These are phyloP conservation scores for Ogataea neopini DNA, from an alignment of 805 yeast species.

Conservation along the genomic window DNA sequence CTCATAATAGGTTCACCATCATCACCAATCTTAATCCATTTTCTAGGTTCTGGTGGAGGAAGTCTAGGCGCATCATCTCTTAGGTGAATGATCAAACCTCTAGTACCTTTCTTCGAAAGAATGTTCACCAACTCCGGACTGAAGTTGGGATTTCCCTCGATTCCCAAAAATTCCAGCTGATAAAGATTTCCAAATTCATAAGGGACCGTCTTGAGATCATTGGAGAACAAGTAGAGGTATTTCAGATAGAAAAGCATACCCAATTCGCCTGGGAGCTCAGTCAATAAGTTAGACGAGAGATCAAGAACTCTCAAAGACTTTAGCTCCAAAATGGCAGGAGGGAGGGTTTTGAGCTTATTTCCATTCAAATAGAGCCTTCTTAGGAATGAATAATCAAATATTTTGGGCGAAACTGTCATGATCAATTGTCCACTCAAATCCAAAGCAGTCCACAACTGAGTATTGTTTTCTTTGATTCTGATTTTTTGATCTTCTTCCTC, in stretches of 20 bases:
- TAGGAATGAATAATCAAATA: slow-evolving; percentile 80
- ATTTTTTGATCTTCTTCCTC: slow-evolving; percentile 68
- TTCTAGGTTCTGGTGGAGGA: slow-evolving; percentile 68
- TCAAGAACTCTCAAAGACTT: slow-evolving; percentile 80
- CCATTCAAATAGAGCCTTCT: slow-evolving; percentile 87
- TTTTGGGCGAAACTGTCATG: slow-evolving; percentile 62
- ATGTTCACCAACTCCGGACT: slow-evolving; percentile 63
- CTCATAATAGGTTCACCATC: slow-evolving; percentile 61
- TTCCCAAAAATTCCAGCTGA: slow-evolving; percentile 83
- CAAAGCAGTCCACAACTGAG: slow-evolving; percentile 91
- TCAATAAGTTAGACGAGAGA: slow-evolving; percentile 73
- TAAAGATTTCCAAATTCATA: slow-evolving; percentile 81
- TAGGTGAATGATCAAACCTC: slow-evolving; percentile 74
- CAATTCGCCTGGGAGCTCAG: slow-evolving; percentile 76
- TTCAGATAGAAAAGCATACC: slow-evolving; percentile 81
- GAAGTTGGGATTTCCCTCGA: slow-evolving; percentile 85
- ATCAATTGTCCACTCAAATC: slow-evolving; percentile 92
- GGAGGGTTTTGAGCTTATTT: slow-evolving; percentile 70
- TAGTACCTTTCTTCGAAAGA: slow-evolving; percentile 79
- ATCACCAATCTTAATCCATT: slow-evolving; percentile 77
- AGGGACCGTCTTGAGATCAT: slow-evolving; percentile 74
- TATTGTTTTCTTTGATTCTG: slow-evolving; percentile 57
- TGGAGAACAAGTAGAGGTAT: slow-evolving; percentile 85
- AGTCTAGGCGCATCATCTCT: slow-evolving; percentile 80
- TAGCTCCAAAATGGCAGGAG: slow-evolving; percentile 66